A percentile compares a stretch with the other conserved stretches of the same genome.
These are phyloP conservation scores for Dianthus caryophyllus DNA, from an alignment of 148 eudicot species.

Conservation along the genomic window DNA sequence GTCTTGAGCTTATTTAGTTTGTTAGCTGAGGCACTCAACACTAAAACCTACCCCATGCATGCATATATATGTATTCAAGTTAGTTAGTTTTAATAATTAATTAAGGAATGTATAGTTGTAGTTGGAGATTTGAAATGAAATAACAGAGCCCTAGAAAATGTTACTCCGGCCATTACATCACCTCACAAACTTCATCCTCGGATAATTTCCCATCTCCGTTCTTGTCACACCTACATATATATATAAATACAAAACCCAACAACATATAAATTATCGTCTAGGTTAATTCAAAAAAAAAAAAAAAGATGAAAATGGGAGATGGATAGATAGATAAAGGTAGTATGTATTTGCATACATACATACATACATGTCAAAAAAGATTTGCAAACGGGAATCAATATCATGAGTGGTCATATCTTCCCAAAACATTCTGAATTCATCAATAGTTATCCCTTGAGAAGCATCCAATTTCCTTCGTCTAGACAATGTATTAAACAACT, in stretches of 20 bases:
- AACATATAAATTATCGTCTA: constrained; percentile 3
- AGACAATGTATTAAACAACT: constrained; percentile 72
- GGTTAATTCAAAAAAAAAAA: background rate
- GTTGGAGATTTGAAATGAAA: background rate
- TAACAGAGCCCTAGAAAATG: background rate
- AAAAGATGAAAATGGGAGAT: constrained; percentile 24
- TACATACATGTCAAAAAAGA: constrained; percentile 87
- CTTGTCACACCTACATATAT: constrained; percentile 99
- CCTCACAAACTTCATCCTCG: constrained; percentile 92
- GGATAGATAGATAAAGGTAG: too few species aligned
- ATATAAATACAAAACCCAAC: constrained; percentile 23
- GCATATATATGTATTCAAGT: background rate
- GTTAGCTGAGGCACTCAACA: constrained; percentile 90
- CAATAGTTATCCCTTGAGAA: constrained; percentile 57
- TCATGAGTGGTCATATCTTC: constrained; percentile 77
- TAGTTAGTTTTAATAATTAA: constrained; percentile 12
- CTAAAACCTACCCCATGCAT: constrained; percentile 55
- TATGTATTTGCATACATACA: too few species aligned
- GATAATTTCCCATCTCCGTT: constrained; percentile 92
- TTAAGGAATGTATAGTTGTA: too few species aligned
- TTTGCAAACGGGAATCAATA: constrained; percentile 76
- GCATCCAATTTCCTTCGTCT: constrained; percentile 56
- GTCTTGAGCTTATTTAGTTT: constrained; percentile 73
- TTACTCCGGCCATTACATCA: constrained; percentile 15
- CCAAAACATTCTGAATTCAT: constrained; percentile 73